A percentile compares a stretch with the other conserved stretches of the same genome.
phyloP scores from a whole-genome alignment of 805 yeast genomes.

The Wickerhamomyces bisporus region DNA sequence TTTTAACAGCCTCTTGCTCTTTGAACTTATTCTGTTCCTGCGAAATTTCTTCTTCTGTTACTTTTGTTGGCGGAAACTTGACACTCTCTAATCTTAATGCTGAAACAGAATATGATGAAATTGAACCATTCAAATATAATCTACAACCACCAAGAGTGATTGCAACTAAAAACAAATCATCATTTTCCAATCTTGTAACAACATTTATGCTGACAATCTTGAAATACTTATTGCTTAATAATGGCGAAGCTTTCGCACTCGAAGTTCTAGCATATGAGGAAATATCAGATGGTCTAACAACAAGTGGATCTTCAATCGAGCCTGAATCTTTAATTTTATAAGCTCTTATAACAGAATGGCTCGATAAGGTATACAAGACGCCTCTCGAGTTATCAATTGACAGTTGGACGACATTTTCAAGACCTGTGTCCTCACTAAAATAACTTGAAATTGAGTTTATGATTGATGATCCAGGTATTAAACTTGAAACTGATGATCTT shows the following conservation, averaged over 20 bases:
- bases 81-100: constrained; percentile 43
- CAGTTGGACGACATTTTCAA: constrained; percentile 62
- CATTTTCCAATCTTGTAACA: constrained; percentile 60
- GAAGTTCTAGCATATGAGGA: constrained; percentile 37
- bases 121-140: constrained; percentile 46
- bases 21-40: constrained; percentile 19
- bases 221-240: constrained; percentile 49
- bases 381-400: constrained; percentile 74
- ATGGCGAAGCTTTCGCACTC: constrained; percentile 45
- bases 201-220: constrained; percentile 58
- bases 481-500: constrained; percentile 50
- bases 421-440: constrained; percentile 21
- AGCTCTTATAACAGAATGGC: constrained; percentile 74
- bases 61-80: constrained; percentile 61
- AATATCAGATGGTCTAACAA: constrained; percentile 32
- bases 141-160: constrained; percentile 83
- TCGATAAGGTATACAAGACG: constrained; percentile 75
- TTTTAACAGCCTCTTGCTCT: constrained; percentile 29
- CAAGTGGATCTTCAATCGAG: constrained; percentile 35
- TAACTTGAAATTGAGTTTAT: constrained; percentile 32
- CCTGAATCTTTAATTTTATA: constrained; percentile 50
- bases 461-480: constrained; percentile 37
- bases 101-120: constrained; percentile 29
- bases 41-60: constrained; percentile 27
- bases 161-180: constrained; percentile 68